These are phyloP conservation scores for Coniochaeta sp. DNA, from an alignment of 2,329 filamentous ascomycete species.

Conservation along the genomic window DNA sequence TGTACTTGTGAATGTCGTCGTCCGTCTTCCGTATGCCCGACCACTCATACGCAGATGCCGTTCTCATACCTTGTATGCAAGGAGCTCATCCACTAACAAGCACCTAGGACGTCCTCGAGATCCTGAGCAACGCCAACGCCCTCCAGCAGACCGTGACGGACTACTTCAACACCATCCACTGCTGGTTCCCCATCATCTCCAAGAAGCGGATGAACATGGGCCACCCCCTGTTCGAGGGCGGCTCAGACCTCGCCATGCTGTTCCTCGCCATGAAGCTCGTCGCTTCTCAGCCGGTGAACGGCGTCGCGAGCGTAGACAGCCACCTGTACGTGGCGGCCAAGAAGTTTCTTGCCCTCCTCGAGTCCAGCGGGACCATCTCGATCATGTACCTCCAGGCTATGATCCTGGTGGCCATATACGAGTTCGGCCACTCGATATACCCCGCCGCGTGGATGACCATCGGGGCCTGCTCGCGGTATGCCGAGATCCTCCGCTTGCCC, in stretches of 20 bases:
- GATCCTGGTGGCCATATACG: conserved; percentile 37
- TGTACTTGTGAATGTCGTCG: too few relatives aligned
- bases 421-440: conserved; percentile 40
- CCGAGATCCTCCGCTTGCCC: conserved; percentile 34
- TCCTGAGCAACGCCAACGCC: conserved; percentile 27
- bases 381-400: conserved; percentile 36
- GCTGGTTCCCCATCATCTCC: conserved; percentile 36
- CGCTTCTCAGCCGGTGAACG: conserved; percentile 24
- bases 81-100: not conserved
- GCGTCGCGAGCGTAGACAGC: conserved; percentile 24
- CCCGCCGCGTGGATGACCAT: conserved; percentile 41
- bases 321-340: conserved; percentile 34
- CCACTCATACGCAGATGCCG: too few relatives aligned
- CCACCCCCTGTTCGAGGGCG: conserved; percentile 29
- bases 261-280: conserved; percentile 42
- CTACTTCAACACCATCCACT: conserved; percentile 36
- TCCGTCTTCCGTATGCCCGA: too few relatives aligned
- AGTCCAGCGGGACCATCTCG: conserved; percentile 31
- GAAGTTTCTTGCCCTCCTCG: conserved; percentile 30
- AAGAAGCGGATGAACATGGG: not conserved
- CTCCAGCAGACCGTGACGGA: conserved; percentile 27
- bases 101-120: conserved; percentile 26
- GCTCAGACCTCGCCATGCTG: conserved; percentile 36
- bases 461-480: conserved; percentile 34
- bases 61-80: too few relatives aligned